Evolutionary conservation across 495 filamentous ascomycete genomes (phyloP).

Genomic region (Xeromyces bisporus): DNA sequence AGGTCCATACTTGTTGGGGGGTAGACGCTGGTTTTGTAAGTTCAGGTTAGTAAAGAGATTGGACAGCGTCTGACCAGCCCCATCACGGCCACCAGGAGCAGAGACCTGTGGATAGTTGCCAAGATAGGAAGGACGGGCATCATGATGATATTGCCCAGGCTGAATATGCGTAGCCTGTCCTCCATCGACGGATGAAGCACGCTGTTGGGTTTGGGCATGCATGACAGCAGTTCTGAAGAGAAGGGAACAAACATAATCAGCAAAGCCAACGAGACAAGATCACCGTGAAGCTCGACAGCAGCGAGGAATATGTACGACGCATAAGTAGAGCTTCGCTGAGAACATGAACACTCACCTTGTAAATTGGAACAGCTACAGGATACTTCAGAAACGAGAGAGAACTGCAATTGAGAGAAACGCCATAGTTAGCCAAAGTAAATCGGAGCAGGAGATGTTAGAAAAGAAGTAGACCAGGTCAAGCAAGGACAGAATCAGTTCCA

Average conservation of each 20-base stretch:
- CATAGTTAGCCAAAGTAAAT: too few relatives aligned
- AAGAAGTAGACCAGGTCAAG: not conserved
- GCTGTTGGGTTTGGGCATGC: not conserved
- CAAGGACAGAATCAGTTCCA: not conserved
- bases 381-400: not conserved
- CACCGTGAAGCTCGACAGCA: too few relatives aligned
- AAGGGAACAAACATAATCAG: not conserved
- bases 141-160: slow-evolving; percentile 10
- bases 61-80: slow-evolving; percentile 6
- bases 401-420: not conserved
- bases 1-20: slow-evolving; percentile 12
- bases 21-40: slow-evolving; percentile 12
- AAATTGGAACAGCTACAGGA: not conserved
- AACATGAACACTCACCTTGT: not conserved
- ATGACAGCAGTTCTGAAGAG: slow-evolving; percentile 1
- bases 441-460: not conserved
- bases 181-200: slow-evolving; percentile 11
- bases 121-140: slow-evolving; percentile 14
- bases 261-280: slow-evolving; percentile 32
- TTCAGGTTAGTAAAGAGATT: slow-evolving; percentile 11
- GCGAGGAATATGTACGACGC: too few relatives aligned
- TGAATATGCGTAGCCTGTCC: slow-evolving; percentile 10
- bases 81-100: slow-evolving; percentile 5
- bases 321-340: too few relatives aligned
- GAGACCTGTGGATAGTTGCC: slow-evolving; percentile 9